These are phyloP conservation scores for Globisporangium spinosum DNA, from an alignment of 352 stramenopile genomes.

Conservation along the genomic window DNA sequence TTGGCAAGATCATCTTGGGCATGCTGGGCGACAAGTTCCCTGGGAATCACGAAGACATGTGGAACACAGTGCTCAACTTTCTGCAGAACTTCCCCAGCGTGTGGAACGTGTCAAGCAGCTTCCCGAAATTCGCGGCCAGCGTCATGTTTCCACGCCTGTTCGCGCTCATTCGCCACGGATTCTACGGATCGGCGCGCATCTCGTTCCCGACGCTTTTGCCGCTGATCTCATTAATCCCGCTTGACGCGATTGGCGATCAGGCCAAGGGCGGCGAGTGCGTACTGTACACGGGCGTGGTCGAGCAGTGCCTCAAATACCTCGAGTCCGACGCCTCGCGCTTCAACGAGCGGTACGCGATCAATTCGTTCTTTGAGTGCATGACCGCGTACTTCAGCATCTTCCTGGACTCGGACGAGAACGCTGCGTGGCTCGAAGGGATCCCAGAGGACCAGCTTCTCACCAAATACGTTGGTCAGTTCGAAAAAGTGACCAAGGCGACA, in stretches of 20 bases:
- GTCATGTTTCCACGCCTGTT: conserved; percentile 65
- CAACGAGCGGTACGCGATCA: conserved; percentile 48
- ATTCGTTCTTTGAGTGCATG: conserved; percentile 72
- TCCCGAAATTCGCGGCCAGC: conserved; percentile 60
- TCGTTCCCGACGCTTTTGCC: conserved; percentile 73
- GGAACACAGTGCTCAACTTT: conserved; percentile 73
- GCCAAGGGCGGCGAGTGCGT: conserved; percentile 30
- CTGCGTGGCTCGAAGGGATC: conserved; percentile 27
- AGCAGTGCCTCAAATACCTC: conserved; percentile 72
- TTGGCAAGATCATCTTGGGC: conserved; percentile 68
- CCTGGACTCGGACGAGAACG: conserved; percentile 34
- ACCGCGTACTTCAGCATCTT: conserved; percentile 68
- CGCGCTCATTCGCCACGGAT: conserved; percentile 70
- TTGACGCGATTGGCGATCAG: conserved; percentile 47
- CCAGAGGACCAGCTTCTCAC: conserved; percentile 18
- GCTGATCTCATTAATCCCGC: conserved; percentile 68
- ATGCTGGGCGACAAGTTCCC: conserved; percentile 66
- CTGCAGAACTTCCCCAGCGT: conserved; percentile 47
- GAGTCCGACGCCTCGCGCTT: conserved; percentile 51
- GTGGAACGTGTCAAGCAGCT: conserved; percentile 36
- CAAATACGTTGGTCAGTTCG: conserved; percentile 64
- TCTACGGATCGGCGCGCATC: conserved; percentile 61
- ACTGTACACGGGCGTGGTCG: conserved; percentile 59
- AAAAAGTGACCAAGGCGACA: conserved; percentile 49
- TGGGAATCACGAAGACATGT: conserved; percentile 66